Evolutionary conservation across 352 stramenopile genomes (phyloP).

Genomic region (Hyaloperonospora arabidopsidis): DNA sequence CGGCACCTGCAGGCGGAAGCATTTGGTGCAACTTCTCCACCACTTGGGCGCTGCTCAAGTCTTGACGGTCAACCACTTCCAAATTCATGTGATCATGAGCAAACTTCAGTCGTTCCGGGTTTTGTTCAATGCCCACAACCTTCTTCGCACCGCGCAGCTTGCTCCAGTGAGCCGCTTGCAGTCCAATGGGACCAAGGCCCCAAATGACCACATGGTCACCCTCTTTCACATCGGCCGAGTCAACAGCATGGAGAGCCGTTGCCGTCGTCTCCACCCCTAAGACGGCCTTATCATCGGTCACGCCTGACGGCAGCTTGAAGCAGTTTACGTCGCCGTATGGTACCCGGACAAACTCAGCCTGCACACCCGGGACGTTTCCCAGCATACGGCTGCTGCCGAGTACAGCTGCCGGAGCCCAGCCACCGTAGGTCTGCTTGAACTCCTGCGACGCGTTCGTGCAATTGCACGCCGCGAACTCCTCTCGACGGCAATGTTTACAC

Average conservation of each 20-base stretch:
- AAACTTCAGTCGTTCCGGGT: conserved; percentile 43
- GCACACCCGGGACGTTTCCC: conserved; percentile 52
- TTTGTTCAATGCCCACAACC: conserved; percentile 49
- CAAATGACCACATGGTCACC: conserved; percentile 56
- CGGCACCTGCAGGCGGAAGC: conserved; percentile 3
- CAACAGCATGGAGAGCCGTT: conserved; percentile 51
- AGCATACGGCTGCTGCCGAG: conserved; percentile 49
- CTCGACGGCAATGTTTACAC: conserved; percentile 55
- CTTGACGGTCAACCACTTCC: conserved; percentile 50
- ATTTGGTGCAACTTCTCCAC: conserved; percentile 41
- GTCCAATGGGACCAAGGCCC: conserved; percentile 32
- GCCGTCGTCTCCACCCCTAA: conserved; percentile 50
- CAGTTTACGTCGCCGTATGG: conserved; percentile 68
- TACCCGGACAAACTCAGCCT: conserved; percentile 72
- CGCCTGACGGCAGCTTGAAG: conserved; percentile 43
- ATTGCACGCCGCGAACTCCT: conserved; percentile 61
- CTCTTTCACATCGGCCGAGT: conserved; percentile 42
- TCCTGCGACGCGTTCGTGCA: conserved; percentile 61
- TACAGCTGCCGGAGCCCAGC: conserved; percentile 52
- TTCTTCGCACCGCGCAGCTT: conserved; percentile 56
- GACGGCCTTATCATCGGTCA: conserved; percentile 61
- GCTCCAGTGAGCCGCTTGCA: not conserved
- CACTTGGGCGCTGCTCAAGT: conserved; percentile 40
- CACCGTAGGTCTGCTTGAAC: conserved; percentile 58
- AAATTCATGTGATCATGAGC: conserved; percentile 52